Evolutionary conservation across 2,329 filamentous ascomycete species (phyloP), one percentile per base, ranked within the genome.

Genomic region (Trichophyton rubrum): DNA sequence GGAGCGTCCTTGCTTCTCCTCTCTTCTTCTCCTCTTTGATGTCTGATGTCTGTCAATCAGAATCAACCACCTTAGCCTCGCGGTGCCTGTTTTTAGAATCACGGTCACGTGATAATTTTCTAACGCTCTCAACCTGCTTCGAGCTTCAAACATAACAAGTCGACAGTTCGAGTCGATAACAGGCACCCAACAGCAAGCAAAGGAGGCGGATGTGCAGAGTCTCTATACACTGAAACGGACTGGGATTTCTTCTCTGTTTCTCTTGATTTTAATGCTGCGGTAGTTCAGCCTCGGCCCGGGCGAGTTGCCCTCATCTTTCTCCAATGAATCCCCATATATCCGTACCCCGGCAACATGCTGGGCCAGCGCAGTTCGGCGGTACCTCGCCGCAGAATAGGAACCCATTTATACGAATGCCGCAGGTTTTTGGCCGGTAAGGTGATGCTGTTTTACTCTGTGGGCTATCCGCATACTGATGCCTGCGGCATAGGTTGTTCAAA

Each of bases 391-490:
- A 77, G 61, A 74, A 75, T 64, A 76, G 79, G 62, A 76, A 75
- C 60, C 80, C 81, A 59, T 76, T 73, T 62, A 72, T 84, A 68
- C 80, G 81, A 53, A 82, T 85, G 78, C 83, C 84, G 65, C 81
- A 82, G 66, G 85, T 86, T 78, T 85, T 86, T 75, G 84, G 84
- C 68, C 79, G 83, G 77, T 79, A 61, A 57, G 66, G n/a, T 40
- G 24, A 7, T 15, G 58, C n/a, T 41, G 20, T 58, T 15, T n/a
- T 27, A 22, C 4, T 40, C 51, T 57, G 4, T 55, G 49, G 30
- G 35, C 7, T 17, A 8, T 30, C 35, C 40, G 3, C 15, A 35
- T 38, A 3, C 40, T 41, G 56, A 41, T 8, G 27, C 8, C 8
- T 3, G 33, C 2, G n/a, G 2, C 33, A 51, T 58, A 80, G 79